phyloP scores from a whole-genome alignment of 306 rosid species.

The Cyclanthera cordifolia region DNA sequence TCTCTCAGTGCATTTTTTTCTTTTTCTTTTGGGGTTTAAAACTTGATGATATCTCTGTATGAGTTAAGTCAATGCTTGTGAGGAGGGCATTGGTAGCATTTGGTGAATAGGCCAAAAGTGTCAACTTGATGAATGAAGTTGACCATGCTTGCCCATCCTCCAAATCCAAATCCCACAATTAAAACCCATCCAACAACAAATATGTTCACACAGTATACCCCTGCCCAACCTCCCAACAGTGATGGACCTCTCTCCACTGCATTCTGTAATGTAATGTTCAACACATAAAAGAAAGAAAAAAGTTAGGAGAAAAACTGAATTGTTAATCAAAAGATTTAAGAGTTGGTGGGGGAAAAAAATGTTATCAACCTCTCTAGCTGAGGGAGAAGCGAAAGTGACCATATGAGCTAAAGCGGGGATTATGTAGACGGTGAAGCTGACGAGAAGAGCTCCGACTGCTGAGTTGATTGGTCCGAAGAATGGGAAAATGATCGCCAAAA shows the following conservation, averaged over 20 bases:
- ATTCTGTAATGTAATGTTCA: conserved; percentile 46
- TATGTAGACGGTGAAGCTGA: conserved; percentile 98
- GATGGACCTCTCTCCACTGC: conserved; percentile 91
- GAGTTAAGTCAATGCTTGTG: conserved; percentile 44
- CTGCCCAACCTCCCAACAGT: conserved; percentile 77
- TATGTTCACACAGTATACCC: conserved; percentile 50
- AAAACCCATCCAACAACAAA: conserved; percentile 90
- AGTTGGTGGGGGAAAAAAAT: background rate
- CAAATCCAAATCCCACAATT: conserved; percentile 90
- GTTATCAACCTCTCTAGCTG: conserved; percentile 62
- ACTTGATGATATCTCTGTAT: background rate
- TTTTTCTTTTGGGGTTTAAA: too few relatives aligned
- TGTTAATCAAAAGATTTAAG: background rate
- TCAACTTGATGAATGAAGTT: conserved; percentile 66
- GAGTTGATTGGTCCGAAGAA: conserved; percentile 98
- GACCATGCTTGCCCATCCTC: conserved; percentile 96
- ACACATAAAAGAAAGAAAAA: background rate
- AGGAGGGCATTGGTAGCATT: conserved; percentile 86
- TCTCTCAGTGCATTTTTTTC: conserved; percentile 10
- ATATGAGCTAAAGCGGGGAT: conserved; percentile 93
- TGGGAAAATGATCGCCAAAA: conserved; percentile 82
- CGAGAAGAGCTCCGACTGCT: conserved; percentile 88
- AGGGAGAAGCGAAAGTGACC: conserved; percentile 74
- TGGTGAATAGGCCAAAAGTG: conserved; percentile 76
- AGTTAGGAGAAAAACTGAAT: background rate